Conservation (phyloP, 2,329 filamentous ascomycete species). For the Calonectria pteridis region DNA sequence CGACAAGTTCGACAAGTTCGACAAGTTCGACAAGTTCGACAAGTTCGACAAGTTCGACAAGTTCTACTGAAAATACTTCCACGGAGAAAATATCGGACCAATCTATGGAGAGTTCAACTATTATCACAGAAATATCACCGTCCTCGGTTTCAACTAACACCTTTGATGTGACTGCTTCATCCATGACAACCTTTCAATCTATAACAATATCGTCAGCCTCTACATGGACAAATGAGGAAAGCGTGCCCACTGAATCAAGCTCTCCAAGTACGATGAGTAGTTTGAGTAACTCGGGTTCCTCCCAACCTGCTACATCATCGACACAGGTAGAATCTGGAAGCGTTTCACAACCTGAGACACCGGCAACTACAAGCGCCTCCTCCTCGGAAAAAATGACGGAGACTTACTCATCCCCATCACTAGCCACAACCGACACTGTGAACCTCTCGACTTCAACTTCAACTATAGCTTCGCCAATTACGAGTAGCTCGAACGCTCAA, state of each 20-base stretch:
- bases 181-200: background rate
- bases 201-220: background rate
- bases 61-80: background rate
- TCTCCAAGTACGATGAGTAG: background rate
- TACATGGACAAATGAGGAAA: background rate
- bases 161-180: background rate
- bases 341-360: background rate
- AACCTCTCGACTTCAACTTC: background rate
- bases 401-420: background rate
- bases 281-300: background rate
- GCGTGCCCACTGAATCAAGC: background rate
- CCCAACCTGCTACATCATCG: background rate
- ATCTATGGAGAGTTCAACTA: background rate
- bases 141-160: background rate
- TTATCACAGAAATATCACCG: background rate
- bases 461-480: background rate
- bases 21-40: too few species aligned
- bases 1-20: too few species aligned
- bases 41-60: too few species aligned
- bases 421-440: background rate
- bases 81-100: background rate
- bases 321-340: background rate
- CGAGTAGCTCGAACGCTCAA: background rate
- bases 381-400: background rate
- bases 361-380: background rate